A percentile compares a stretch with the other conserved stretches of the same genome.
Conservation (phyloP, 108 stramenopile genomes). For the Nitzschia sp. region DNA sequence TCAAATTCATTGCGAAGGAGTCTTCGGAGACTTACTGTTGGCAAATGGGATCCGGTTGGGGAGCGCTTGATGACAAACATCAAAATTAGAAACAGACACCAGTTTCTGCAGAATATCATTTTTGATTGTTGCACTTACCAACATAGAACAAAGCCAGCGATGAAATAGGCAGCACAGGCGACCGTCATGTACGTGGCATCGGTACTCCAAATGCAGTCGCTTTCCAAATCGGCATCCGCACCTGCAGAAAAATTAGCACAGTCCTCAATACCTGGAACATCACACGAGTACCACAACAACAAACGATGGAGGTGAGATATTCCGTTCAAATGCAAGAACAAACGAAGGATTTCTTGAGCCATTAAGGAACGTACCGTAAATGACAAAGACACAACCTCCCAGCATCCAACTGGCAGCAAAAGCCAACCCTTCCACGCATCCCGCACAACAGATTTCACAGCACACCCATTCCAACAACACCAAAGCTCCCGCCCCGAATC, state of each 20-base stretch:
- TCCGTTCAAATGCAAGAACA: too few species aligned
- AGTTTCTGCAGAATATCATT: not conserved
- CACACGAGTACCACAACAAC: not conserved
- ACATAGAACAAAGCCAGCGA: slow-evolving; percentile 26
- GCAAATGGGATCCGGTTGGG: slow-evolving; percentile 36
- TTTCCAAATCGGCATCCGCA: not conserved
- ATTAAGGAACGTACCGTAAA: slow-evolving; percentile 16
- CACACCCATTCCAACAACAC: slow-evolving; percentile 30
- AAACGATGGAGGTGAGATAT: not conserved
- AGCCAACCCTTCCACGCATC: slow-evolving; percentile 19
- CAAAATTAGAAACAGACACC: not conserved
- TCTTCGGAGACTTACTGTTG: slow-evolving; percentile 18
- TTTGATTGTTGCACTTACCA: slow-evolving; percentile 9
- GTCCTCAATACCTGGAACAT: not conserved
- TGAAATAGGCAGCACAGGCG: slow-evolving; percentile 23
- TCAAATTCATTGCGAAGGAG: too few species aligned
- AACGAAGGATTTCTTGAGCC: not conserved
- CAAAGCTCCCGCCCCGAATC: slow-evolving; percentile 11
- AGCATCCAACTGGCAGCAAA: slow-evolving; percentile 24
- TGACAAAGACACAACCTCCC: slow-evolving; percentile 21
- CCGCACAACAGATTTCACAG: slow-evolving; percentile 36
- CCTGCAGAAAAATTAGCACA: slow-evolving; percentile 6
- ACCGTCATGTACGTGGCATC: slow-evolving; percentile 24
- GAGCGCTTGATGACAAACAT: not conserved
- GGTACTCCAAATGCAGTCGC: slow-evolving; percentile 15